phyloP scores from a whole-genome alignment of 768 basidiomycete genomes.

The Boletus rubroflammeus region DNA sequence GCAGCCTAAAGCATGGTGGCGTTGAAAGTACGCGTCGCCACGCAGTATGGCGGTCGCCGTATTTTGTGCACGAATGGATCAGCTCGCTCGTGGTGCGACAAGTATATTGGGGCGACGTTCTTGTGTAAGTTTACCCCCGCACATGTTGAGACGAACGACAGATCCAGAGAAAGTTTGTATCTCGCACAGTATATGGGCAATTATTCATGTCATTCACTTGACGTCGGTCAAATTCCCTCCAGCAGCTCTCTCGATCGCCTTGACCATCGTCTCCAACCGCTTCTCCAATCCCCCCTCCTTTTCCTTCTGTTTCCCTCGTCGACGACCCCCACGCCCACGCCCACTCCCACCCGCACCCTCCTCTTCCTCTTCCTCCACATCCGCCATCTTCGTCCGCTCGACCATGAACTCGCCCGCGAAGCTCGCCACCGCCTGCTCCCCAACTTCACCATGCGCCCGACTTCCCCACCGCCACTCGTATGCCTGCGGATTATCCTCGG shows the following conservation, averaged over 20 bases:
- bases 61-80: conserved; percentile 49
- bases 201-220: conserved; percentile 14
- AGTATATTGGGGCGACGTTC: conserved; percentile 30
- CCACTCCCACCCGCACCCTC: background rate
- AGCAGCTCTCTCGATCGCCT: conserved; percentile 33
- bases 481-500: conserved; percentile 19
- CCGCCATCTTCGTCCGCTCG: conserved; percentile 12
- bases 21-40: conserved; percentile 28
- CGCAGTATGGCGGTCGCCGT: conserved; percentile 42
- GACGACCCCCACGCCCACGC: background rate
- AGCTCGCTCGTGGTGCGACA: conserved; percentile 49
- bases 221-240: conserved; percentile 50
- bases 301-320: conserved; percentile 17
- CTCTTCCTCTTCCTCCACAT: conserved; percentile 18
- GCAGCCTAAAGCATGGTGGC: no score
- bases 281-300: conserved; percentile 18
- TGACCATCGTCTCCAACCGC: conserved; percentile 31
- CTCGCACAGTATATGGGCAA: background rate
- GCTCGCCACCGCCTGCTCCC: conserved; percentile 67
- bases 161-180: background rate
- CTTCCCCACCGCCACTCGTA: conserved; percentile 88
- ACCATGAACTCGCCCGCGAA: conserved; percentile 82
- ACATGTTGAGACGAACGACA: background rate
- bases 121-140: conserved; percentile 24
- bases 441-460: conserved; percentile 76